Base-by-base conservation (phyloP, 257 asterid species). In the Solanum chiquidenum region DNA sequence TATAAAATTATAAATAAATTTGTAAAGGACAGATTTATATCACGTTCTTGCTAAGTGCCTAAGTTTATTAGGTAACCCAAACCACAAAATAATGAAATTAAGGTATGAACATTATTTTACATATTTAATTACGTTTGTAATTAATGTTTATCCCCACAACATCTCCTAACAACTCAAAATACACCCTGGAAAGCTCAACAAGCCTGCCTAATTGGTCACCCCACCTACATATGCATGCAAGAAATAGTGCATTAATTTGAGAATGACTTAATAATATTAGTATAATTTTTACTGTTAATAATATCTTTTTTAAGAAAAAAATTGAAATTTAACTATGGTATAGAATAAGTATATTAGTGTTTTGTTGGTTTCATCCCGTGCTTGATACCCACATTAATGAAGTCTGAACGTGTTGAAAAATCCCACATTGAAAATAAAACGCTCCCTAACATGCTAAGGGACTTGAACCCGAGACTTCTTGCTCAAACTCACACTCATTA, bases 351-450 rank as follows among this genome's bases (percentile, higher is more conserved):
- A 55, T 55, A 20, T 55, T 55, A 55, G 25, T 55, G 62, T 55
- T 20, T 44, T 44, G 55, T 44, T 46, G 58, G 58, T 46, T 46
- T 46, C 55, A 46, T 1, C 3, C 58, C 3, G 58, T 5, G 20
- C 7, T 46, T 13, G 20, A 46, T 46, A 46, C 3, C 58, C 58
- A 13, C 7, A 46, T 46, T 46, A 13, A 13, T 44, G 1, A 44
- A 44, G 20, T 0, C 20, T 7, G 58, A 46, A 13, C 7, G 3
- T 46, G 11, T 0, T 0, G 1, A 0, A 55, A 55, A 55, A 20
- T 55, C 0, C 9, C 64, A 55, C 11, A 55, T 20, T 7, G 0
- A 7, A 44, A 16, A 3, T 55, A 55, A 55, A 55, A 0, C 4
- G 3, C 4, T 7, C 64, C 1, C 11, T 55, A 55, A 6, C n/a